These are phyloP conservation scores for Pisolithus orientalis DNA, from an alignment of 768 basidiomycete genomes.

Conservation along the genomic window DNA sequence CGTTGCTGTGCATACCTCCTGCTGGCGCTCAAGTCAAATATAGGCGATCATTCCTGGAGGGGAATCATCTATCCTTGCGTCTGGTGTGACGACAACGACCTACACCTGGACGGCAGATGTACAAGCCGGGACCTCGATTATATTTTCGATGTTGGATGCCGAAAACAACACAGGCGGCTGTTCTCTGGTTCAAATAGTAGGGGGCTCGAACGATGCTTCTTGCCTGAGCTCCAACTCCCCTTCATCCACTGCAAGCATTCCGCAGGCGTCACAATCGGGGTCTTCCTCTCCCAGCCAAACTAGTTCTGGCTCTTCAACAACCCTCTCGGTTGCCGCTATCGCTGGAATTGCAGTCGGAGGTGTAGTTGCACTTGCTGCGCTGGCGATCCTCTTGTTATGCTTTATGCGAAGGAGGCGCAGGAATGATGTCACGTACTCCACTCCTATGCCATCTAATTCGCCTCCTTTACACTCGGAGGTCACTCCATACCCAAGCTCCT, in stretches of 20 bases:
- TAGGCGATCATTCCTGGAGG: constrained; percentile 65
- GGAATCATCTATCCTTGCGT: constrained; percentile 18
- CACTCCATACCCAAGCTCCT: constrained; percentile 11
- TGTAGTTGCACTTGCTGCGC: constrained; percentile 47
- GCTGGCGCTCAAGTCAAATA: background rate
- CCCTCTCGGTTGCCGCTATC: constrained; percentile 40
- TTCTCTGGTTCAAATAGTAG: constrained; percentile 45
- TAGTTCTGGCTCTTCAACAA: constrained; percentile 16
- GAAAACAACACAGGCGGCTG: constrained; percentile 49
- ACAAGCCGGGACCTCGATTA: no score
- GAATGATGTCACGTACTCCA: constrained; percentile 21
- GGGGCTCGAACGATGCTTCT: constrained; percentile 33
- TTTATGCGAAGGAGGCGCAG: constrained; percentile 33
- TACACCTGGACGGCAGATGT: no score
- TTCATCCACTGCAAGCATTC: constrained; percentile 34
- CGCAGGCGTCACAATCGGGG: constrained; percentile 6
- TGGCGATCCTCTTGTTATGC: constrained; percentile 46
- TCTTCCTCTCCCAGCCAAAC: constrained; percentile 3
- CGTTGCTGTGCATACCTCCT: no score
- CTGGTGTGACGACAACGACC: no score
- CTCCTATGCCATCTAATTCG: constrained; percentile 19
- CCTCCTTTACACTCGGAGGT: constrained; percentile 30
- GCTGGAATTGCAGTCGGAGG: constrained; percentile 45
- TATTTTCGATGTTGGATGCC: constrained; percentile 28
- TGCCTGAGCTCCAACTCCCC: constrained; percentile 33